A percentile compares a stretch with the other conserved stretches of the same genome.
phyloP scores from a whole-genome alignment of 805 yeast species.

The Nematodospora valgi region DNA sequence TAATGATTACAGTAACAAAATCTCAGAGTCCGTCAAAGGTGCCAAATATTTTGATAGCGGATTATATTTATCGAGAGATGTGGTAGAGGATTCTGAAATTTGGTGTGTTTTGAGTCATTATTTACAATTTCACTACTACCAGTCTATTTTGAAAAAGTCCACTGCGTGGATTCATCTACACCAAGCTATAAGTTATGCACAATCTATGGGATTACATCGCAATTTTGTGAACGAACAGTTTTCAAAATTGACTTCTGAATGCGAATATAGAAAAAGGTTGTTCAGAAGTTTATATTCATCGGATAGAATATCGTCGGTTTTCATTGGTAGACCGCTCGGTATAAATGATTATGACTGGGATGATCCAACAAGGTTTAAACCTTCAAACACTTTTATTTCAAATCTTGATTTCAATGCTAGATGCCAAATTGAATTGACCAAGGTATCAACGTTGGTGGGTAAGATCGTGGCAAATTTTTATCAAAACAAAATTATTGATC shows the following conservation, averaged over 20 bases:
- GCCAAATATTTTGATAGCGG: constrained; percentile 34
- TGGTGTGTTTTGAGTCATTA: constrained; percentile 43
- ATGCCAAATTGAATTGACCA: constrained; percentile 25
- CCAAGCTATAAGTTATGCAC: constrained; percentile 40
- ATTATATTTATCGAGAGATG: constrained; percentile 22
- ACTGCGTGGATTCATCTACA: constrained; percentile 45
- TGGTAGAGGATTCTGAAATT: constrained; percentile 36
- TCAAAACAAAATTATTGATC: constrained; percentile 25
- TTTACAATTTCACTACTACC: constrained; percentile 38
- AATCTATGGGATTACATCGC: constrained; percentile 39
- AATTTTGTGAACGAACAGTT: constrained; percentile 31
- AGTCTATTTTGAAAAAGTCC: constrained; percentile 34
- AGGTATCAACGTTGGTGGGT: constrained; percentile 26
- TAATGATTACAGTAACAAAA: constrained; percentile 20
- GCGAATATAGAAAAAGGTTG: constrained; percentile 11
- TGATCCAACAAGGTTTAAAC: constrained; percentile 18
- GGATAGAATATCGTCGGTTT: constrained; percentile 30
- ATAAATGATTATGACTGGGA: constrained; percentile 39
- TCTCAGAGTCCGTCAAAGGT: constrained; percentile 21
- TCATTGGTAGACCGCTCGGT: constrained; percentile 35
- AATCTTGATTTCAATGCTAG: constrained; percentile 13
- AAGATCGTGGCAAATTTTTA: constrained; percentile 29
- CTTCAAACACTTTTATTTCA: constrained; percentile 1
- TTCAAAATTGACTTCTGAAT: constrained; percentile 5
- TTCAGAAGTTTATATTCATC: constrained; percentile 23